A percentile compares a stretch with the other conserved stretches of the same genome.
Evolutionary conservation across 176 grass and related monocot species (phyloP).

Genomic region (Tillandsia fasciculata): DNA sequence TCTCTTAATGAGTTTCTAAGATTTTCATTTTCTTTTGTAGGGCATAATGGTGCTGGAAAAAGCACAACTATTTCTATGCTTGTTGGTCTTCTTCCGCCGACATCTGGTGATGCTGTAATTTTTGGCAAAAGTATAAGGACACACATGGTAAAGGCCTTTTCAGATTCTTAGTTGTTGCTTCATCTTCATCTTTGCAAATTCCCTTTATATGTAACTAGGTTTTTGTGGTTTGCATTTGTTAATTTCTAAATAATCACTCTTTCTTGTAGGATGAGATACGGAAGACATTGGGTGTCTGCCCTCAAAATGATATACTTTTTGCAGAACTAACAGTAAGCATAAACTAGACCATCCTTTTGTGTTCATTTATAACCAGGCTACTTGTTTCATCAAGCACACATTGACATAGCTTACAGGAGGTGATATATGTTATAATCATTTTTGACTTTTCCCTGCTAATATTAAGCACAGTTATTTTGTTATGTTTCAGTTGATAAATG

Average conservation of each 20-base stretch:
- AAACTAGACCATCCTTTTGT: background rate
- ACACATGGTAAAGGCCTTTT: constrained; percentile 20
- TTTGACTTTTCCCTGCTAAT: background rate
- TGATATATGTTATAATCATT: no score
- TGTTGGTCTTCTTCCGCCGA: constrained; percentile 40
- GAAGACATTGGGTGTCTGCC: constrained; percentile 44
- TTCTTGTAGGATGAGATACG: constrained; percentile 40
- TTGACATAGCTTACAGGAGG: no score
- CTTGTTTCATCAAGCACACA: background rate
- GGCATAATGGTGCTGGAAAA: constrained; percentile 48
- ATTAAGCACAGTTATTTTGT: background rate
- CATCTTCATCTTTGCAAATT: background rate
- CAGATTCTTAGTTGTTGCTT: background rate
- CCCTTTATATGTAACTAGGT: background rate
- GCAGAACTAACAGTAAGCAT: constrained; percentile 36
- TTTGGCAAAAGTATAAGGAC: constrained; percentile 44
- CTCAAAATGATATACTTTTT: constrained; percentile 48
- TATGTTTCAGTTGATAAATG: background rate
- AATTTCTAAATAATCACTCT: constrained; percentile 5
- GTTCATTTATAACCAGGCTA: background rate
- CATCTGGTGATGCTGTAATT: constrained; percentile 32
- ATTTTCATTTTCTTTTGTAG: constrained; percentile 15
- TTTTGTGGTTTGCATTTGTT: background rate
- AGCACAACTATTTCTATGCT: constrained; percentile 50
- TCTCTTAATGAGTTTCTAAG: constrained; percentile 8